Evolutionary conservation across 2,329 filamentous ascomycete genomes (phyloP).

Genomic region (Venturia aucupariae): DNA sequence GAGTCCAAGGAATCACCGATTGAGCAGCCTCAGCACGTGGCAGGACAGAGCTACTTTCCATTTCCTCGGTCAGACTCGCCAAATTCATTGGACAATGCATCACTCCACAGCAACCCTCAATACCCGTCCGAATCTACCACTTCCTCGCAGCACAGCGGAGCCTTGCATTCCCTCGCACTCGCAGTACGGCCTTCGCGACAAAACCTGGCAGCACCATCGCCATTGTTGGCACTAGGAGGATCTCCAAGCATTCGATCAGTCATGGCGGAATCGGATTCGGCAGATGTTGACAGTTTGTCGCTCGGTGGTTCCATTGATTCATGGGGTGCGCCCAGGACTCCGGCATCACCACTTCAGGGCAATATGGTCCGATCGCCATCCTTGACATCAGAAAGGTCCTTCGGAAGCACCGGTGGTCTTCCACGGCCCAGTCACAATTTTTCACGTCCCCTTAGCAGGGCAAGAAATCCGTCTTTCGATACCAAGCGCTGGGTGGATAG

Average conservation of each 20-base stretch:
- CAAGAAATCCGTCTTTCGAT: constrained; percentile 47
- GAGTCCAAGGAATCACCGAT: constrained; percentile 18
- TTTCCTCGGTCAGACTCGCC: constrained; percentile 37
- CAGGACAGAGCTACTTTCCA: constrained; percentile 33
- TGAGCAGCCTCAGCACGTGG: constrained; percentile 17
- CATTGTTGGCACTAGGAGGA: constrained; percentile 12
- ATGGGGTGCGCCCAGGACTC: constrained; percentile 64
- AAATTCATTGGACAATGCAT: constrained; percentile 36
- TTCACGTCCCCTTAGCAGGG: constrained; percentile 76
- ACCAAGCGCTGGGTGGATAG: constrained; percentile 26
- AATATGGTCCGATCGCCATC: constrained; percentile 70
- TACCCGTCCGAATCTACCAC: constrained; percentile 20
- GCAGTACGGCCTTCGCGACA: constrained; percentile 22
- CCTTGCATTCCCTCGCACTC: neutral
- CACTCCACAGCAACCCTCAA: constrained; percentile 16
- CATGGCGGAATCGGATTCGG: constrained; percentile 37
- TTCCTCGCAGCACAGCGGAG: neutral
- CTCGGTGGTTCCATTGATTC: constrained; percentile 51
- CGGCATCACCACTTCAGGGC: constrained; percentile 57
- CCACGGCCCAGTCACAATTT: constrained; percentile 83
- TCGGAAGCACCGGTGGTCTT: constrained; percentile 43
- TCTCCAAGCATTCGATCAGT: constrained; percentile 40
- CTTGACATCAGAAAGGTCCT: constrained; percentile 70
- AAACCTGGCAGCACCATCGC: constrained; percentile 25
- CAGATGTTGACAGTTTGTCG: constrained; percentile 60